Evolutionary conservation across 345 rosid species (phyloP).

Genomic region (Aurinia saxatilis): DNA sequence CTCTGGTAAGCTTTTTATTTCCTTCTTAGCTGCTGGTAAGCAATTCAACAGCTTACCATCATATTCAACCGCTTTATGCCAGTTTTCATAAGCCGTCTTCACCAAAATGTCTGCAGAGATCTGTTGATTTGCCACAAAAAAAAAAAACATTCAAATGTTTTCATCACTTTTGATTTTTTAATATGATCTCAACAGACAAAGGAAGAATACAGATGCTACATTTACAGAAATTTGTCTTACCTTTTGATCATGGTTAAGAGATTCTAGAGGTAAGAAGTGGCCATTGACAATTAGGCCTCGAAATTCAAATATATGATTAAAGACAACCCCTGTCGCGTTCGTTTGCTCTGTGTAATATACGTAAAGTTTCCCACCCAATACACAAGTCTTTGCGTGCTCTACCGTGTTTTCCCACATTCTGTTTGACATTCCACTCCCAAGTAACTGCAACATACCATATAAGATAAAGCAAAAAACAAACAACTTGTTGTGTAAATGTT

Average conservation of each 20-base stretch:
- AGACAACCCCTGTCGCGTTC: slow-evolving; percentile 51
- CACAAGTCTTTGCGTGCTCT: slow-evolving; percentile 89
- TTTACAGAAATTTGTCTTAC: slow-evolving; percentile 24
- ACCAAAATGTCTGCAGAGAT: slow-evolving; percentile 66
- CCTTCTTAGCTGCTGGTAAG: slow-evolving; percentile 29
- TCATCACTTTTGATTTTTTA: background rate
- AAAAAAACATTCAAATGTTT: background rate
- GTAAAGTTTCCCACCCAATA: slow-evolving; percentile 67
- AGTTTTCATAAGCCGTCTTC: slow-evolving; percentile 73
- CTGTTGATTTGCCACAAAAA: slow-evolving; percentile 43
- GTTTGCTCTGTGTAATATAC: slow-evolving; percentile 54
- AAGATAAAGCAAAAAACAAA: background rate
- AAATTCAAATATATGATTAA: slow-evolving; percentile 75
- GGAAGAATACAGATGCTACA: background rate
- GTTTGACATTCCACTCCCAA: slow-evolving; percentile 95
- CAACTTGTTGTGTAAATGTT: background rate
- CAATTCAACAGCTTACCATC: slow-evolving; percentile 61
- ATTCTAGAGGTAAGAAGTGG: slow-evolving; percentile 62
- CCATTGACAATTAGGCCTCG: slow-evolving; percentile 60
- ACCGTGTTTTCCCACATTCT: slow-evolving; percentile 93
- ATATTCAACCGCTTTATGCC: slow-evolving; percentile 71
- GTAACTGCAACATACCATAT: slow-evolving; percentile 38
- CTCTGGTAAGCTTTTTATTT: slow-evolving; percentile 15
- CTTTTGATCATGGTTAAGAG: slow-evolving; percentile 67
- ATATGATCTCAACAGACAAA: background rate